phyloP scores from a whole-genome alignment of 306 rosid species.

The Malus domestica region DNA sequence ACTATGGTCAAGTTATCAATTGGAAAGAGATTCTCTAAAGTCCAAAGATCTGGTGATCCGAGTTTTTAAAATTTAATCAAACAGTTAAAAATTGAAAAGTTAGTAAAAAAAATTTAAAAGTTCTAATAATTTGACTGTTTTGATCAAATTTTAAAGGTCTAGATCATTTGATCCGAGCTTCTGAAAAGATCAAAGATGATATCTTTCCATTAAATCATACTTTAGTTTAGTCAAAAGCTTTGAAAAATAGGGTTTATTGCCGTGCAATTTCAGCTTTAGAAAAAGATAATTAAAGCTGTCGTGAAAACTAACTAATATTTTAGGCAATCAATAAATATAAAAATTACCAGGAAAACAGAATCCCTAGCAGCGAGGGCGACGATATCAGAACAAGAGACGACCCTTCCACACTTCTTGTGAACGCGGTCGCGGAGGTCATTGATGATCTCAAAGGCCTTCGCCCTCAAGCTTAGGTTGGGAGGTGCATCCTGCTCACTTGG shows the following conservation, averaged over 20 bases:
- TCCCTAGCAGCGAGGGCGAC: slow-evolving; percentile 62
- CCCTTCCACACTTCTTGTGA: slow-evolving; percentile 41
- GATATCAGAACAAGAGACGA: slow-evolving; percentile 63
- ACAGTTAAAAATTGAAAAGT: neutral
- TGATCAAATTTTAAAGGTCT: too few relatives aligned
- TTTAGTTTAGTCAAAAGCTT: too few relatives aligned
- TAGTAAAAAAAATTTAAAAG: too few relatives aligned
- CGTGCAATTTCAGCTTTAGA: too few relatives aligned
- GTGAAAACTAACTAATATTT: neutral
- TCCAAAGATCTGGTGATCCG: fast-evolving
- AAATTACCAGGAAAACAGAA: slow-evolving; percentile 40
- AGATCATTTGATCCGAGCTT: too few relatives aligned
- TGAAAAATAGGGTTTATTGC: too few relatives aligned
- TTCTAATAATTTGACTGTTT: too few relatives aligned
- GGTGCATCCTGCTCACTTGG: slow-evolving; percentile 56
- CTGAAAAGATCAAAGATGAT: too few relatives aligned
- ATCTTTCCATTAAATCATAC: too few relatives aligned
- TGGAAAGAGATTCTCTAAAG: too few relatives aligned
- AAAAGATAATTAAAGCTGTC: too few relatives aligned
- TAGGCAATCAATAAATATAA: neutral
- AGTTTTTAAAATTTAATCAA: too few relatives aligned
- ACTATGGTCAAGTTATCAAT: neutral
- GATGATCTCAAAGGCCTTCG: slow-evolving; percentile 41
- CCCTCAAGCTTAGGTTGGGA: slow-evolving; percentile 47
- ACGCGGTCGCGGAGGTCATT: slow-evolving; percentile 34